Conservation (phyloP, 106 monocot genomes). For the Allium fistulosum region DNA sequence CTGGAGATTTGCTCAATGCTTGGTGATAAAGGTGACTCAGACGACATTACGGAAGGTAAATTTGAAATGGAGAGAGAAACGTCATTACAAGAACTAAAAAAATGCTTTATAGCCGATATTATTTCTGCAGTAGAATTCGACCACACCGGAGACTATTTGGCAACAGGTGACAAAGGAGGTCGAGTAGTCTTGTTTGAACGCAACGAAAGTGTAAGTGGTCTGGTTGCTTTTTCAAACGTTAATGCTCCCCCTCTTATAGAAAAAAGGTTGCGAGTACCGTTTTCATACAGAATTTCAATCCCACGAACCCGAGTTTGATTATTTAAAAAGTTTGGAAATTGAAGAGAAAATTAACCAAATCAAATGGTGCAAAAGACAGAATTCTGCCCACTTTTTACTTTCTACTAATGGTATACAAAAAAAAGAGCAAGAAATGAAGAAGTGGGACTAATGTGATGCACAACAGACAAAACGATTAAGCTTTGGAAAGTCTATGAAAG, state of each 20-base stretch:
- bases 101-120: slow-evolving; percentile 61
- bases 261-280: slow-evolving; percentile 52
- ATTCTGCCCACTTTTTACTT: slow-evolving; percentile 51
- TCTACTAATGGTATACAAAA: slow-evolving; percentile 80
- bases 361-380: slow-evolving; percentile 50
- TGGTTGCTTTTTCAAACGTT: too few species aligned
- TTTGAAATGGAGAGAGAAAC: too few species aligned
- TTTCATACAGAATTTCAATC: slow-evolving; percentile 75
- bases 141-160: slow-evolving; percentile 62
- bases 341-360: slow-evolving; percentile 82
- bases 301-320: slow-evolving; percentile 77
- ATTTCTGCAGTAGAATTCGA: slow-evolving; percentile 80
- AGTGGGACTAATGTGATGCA: too few species aligned
- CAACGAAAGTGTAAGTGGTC: too few species aligned
- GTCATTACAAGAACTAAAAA: too few species aligned
- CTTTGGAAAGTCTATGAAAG: too few species aligned
- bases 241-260: too few species aligned
- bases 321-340: slow-evolving; percentile 82
- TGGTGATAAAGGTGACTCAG: too few species aligned
- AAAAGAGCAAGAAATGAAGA: too few species aligned
- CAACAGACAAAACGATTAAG: too few species aligned
- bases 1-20: too few species aligned
- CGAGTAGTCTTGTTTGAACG: slow-evolving; percentile 74
- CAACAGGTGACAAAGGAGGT: slow-evolving; percentile 70
- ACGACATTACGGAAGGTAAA: too few species aligned